phyloP scores from a whole-genome alignment of 352 stramenopile species.

The Phytophthora gonapodyides region DNA sequence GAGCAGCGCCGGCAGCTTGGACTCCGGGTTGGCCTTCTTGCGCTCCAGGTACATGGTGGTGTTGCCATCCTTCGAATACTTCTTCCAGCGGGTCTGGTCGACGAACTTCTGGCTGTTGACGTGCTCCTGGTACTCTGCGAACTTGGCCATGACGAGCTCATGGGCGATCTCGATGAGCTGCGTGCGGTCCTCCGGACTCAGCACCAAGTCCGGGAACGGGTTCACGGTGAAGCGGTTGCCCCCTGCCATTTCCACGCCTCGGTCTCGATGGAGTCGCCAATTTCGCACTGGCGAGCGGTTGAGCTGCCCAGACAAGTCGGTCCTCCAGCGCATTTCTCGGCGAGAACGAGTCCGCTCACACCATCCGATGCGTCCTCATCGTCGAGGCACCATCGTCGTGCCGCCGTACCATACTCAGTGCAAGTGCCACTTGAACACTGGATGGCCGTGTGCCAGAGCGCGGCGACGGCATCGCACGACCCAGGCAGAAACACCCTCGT shows the following conservation, averaged over 20 bases:
- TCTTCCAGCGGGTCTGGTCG: slow-evolving; percentile 29
- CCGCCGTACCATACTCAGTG: slow-evolving; percentile 2
- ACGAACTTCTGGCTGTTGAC: slow-evolving; percentile 29
- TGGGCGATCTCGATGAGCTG: slow-evolving; percentile 24
- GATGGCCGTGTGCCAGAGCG: not conserved
- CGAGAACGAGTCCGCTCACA: slow-evolving; percentile 7
- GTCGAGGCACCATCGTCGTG: slow-evolving; percentile 3
- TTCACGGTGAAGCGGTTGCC: slow-evolving; percentile 33
- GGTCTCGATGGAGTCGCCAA: not conserved
- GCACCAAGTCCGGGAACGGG: slow-evolving; percentile 27
- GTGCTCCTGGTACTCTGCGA: slow-evolving; percentile 31
- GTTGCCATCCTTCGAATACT: slow-evolving; percentile 20
- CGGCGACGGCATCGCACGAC: slow-evolving; percentile 8
- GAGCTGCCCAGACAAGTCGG: not conserved
- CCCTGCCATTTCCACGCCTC: slow-evolving; percentile 5
- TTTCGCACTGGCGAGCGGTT: slow-evolving; percentile 9
- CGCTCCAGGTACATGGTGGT: slow-evolving; percentile 29
- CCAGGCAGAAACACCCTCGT: slow-evolving; percentile 5
- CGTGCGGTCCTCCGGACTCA: slow-evolving; percentile 10
- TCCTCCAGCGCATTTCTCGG: not conserved
- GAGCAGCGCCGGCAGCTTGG: slow-evolving; percentile 30
- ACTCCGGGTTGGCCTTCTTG: slow-evolving; percentile 26
- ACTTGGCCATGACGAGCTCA: slow-evolving; percentile 28
- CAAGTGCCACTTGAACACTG: not conserved
- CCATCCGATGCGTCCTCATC: slow-evolving; percentile 17